These are phyloP conservation scores for Obelidium mucronatum DNA, from an alignment of 192 early-diverging fungal species.

Conservation along the genomic window DNA sequence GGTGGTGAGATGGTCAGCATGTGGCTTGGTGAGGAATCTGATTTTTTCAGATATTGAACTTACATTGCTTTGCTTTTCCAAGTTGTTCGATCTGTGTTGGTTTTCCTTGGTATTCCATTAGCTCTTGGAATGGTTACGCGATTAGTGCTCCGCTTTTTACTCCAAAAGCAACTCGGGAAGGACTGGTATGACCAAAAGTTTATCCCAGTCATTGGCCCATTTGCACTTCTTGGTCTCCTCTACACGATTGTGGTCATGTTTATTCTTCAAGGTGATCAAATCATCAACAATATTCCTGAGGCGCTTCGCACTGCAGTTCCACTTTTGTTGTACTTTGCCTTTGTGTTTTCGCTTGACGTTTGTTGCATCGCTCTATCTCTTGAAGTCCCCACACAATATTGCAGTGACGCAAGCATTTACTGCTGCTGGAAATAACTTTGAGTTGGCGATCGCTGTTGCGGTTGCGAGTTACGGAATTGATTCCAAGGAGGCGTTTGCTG, in stretches of 20 bases:
- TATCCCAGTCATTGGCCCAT: constrained; percentile 61
- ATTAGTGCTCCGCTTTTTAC: constrained; percentile 31
- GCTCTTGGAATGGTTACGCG: constrained; percentile 67
- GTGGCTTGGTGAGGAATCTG: constrained; percentile 56
- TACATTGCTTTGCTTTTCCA: constrained; percentile 24
- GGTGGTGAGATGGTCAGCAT: constrained; percentile 49
- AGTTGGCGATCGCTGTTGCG: constrained; percentile 78
- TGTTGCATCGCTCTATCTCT: constrained; percentile 37
- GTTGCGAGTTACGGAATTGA: constrained; percentile 71
- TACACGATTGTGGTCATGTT: constrained; percentile 80
- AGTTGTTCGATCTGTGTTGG: constrained; percentile 53
- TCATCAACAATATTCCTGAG: constrained; percentile 66
- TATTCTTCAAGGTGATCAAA: constrained; percentile 62
- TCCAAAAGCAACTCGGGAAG: constrained; percentile 5
- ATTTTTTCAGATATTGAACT: constrained; percentile 9
- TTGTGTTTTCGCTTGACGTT: constrained; percentile 60
- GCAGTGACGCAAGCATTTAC: constrained; percentile 71
- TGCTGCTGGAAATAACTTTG: constrained; percentile 74
- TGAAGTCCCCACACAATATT: constrained; percentile 51
- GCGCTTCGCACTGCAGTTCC: constrained; percentile 69
- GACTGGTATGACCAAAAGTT: constrained; percentile 66
- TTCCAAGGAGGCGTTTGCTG: constrained; percentile 67
- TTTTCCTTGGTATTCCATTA: constrained; percentile 76
- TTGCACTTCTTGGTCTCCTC: constrained; percentile 64
- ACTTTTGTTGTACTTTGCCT: constrained; percentile 67